Evolutionary conservation across 768 basidiomycete genomes (phyloP), one percentile per base, ranked within the genome.

Genomic region (Hysterangium stoloniferum): DNA sequence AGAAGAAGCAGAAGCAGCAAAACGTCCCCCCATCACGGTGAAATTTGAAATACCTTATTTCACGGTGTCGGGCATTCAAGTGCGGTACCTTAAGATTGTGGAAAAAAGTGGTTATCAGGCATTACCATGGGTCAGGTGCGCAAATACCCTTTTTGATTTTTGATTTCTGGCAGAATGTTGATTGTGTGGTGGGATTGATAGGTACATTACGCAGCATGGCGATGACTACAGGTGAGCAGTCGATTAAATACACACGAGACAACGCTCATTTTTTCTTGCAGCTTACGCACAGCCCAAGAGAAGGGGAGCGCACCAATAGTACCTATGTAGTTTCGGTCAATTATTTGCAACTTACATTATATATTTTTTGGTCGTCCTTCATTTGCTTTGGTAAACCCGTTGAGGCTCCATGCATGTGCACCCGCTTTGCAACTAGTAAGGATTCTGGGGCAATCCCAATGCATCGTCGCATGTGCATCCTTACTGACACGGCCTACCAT

Each of bases 31-130:
- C 1, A 96, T 98, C 56, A 89, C 89, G 0, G 95, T 97, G 64
- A 93, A 91, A 67, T 99, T 93, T 56, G 95, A 98, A 70, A 97
- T 99, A 35, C 95, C 96, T 0, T 98, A 98, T 69, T 98, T 97
- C 65, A 98, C 95, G 0, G 92, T 96, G 4, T 94, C 92, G 0
- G 94, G 94, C 4, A 93, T 97, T 52, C 95, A 97, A 67, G 96
- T 99, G 12, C 80, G 96, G 45, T 98, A 98, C 66, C 77, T 99
- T 56, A 98, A 98, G 68, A 92, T 99, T 46, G 93, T 98, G 0
- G 96, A 99, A 69, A 98, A 98, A 76, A 91, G 88, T 54, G 96
- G 93, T 17, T 98, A 99, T 66, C 91, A 95, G 66, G 90, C 92
- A 4, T 67, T 95, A 37, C 94, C 93, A 1, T 96, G 94, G 94